Base-by-base conservation (phyloP, 2,329 filamentous ascomycete genomes). In the Paraconiothyrium brasiliense region DNA sequence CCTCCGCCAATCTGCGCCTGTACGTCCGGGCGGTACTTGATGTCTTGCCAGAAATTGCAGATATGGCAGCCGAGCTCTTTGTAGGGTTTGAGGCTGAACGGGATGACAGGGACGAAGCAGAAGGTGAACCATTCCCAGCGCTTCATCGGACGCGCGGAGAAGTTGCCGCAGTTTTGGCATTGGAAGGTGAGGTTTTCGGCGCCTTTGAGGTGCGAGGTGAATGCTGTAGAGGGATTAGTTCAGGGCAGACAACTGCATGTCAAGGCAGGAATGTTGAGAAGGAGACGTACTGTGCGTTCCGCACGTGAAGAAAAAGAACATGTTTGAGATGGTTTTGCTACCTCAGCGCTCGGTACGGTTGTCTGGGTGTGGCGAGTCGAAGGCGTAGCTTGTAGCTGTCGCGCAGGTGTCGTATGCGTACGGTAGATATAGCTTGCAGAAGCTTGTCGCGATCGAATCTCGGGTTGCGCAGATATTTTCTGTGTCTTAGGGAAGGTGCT, bases 91-190 rank as follows among this genome's bases (percentile, higher is more conserved):
- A 84, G 68, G 30, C 87, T 89, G 72, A 93, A 89, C 0, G 91
- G 91, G 30, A 94, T 83, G 49, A 94, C 78, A 52, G 91, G 91
- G 57, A 93, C 79, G 79, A 91, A 93, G 83, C 91, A 93, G 72
- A 93, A 89, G 5, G 91, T 93, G 73, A 93, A 93, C 89, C 90
- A 93, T 46, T 83, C 75, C 81, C 82, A 83, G 66, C 80, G 75
- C 72, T 82, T 83, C 62, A 72, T 75, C 14, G 82, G 74, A 63
- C 79, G 79, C n/a, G 78, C 82, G 27, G 67, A 73, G 61, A 78
- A 78, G 71, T 85, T 85, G 46, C 83, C 82, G 71, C 84, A 86
- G 72, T 84, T 84, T 67, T 83, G 82, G 66, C 84, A 86, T 73
- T 82, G 81, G 1, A 82, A 81, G 6, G 79, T 82, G 57, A 85